A percentile compares a stretch with the other conserved stretches of the same genome.
phyloP scores from a whole-genome alignment of 106 monocot species.

The Apostasia shenzhenica region DNA sequence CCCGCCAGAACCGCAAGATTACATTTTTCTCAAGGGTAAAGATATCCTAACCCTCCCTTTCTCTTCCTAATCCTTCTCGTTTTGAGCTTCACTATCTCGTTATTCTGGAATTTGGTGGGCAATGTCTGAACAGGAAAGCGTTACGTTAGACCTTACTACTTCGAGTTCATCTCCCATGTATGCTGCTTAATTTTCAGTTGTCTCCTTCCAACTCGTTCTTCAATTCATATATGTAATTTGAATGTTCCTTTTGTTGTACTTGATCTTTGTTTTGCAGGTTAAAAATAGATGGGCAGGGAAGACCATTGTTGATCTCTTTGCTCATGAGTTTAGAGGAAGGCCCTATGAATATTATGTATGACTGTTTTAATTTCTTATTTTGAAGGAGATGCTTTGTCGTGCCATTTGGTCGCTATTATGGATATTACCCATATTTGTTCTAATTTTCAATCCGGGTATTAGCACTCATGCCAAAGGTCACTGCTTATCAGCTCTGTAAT shows the following conservation, averaged over 20 bases:
- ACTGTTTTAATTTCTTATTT: background rate
- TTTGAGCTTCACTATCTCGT: no score
- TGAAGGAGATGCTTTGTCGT: background rate
- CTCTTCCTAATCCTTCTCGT: background rate
- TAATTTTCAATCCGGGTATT: no score
- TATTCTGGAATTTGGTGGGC: constrained; percentile 1
- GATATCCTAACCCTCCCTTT: background rate
- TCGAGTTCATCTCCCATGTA: constrained; percentile 96
- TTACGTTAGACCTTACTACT: constrained; percentile 87
- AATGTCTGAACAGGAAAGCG: constrained; percentile 54
- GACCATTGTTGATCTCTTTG: constrained; percentile 83
- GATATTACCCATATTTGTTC: no score
- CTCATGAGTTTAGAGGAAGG: constrained; percentile 90
- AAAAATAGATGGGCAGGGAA: constrained; percentile 95
- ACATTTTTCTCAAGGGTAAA: constrained; percentile 67
- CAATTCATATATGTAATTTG: background rate
- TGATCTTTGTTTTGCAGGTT: constrained; percentile 32
- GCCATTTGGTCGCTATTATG: no score
- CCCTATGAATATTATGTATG: constrained; percentile 80
- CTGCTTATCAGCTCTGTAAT: no score
- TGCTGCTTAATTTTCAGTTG: background rate
- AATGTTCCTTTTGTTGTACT: background rate
- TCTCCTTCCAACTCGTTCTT: background rate
- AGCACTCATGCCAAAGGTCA: no score
- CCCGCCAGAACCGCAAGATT: constrained; percentile 62